Base-by-base conservation (phyloP, 1,139 yeast species). In the Debaryomycetaceae sp. region DNA sequence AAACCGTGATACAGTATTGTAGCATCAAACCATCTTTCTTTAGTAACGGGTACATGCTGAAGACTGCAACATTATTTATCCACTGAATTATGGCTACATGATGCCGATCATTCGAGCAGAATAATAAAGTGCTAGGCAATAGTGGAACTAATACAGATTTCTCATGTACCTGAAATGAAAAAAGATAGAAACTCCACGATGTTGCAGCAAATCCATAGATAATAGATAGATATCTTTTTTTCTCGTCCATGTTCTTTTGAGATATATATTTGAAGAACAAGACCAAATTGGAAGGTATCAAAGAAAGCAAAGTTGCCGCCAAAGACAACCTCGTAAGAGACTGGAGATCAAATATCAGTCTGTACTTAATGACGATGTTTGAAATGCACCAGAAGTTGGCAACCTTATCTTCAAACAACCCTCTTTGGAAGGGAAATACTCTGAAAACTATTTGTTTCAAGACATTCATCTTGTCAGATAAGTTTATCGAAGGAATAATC, bases 311-410 rank as follows among this genome's bases (percentile, higher is more conserved):
- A 0, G 99, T 93, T 0, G 84, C 68, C 0, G 72, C 46, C 41
- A 91, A 65, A 3, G 97, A 83, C 20, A 83, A 54, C 39, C 71
- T 62, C 44, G 88, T 86, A 37, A 93, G 70, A 56, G 86, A 78
- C 3, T 71, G 65, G n/a, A 74, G 70, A 1, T 80, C 65, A 53
- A 87, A 84, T 0, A 75, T 48, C 3, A 66, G 59, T 51, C 80
- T 82, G 57, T 89, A 85, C 60, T 93, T 93, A 58, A 91, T 62
- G 9, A 89, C 53, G 0, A 87, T 72, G 62, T 93, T 93, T 2
- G 90, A 71, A 7, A 95, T 85, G 63, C 99, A 91, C 99, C 99
- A 93, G 56, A 93, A 85, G 59, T 91, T 93, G 41, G 97, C 97
- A 11, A 95, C 99, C 63, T 93, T 93, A 61, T 93, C 99, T 63